These are phyloP conservation scores for Rhizopus microsporus DNA, from an alignment of 371 early-diverging fungal species.

Conservation along the genomic window DNA sequence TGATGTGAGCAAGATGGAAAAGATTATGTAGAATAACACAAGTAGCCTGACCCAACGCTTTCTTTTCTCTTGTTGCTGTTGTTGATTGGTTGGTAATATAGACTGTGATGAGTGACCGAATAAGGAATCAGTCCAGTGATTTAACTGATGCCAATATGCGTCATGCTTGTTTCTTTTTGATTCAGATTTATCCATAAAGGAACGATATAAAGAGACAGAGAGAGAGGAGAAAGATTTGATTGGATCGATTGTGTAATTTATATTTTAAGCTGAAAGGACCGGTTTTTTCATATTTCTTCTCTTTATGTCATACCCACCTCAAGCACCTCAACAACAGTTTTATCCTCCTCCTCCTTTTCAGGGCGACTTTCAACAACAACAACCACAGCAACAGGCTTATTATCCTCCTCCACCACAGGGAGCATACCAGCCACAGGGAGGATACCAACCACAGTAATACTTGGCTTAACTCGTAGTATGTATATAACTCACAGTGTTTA, in stretches of 20 bases:
- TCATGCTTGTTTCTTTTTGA: neutral
- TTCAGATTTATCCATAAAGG: slow-evolving; percentile 1
- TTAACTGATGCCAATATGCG: slow-evolving; percentile 2
- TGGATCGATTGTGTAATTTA: neutral
- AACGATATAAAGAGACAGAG: neutral
- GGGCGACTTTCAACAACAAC: slow-evolving; percentile 8
- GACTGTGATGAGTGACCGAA: slow-evolving; percentile 1
- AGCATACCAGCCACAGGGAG: slow-evolving; percentile 5
- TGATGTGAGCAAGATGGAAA: slow-evolving; percentile 38
- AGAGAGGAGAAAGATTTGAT: neutral
- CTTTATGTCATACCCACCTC: slow-evolving; percentile 17
- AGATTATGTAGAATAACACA: slow-evolving; percentile 34
- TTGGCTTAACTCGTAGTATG: neutral
- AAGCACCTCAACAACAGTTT: slow-evolving; percentile 9
- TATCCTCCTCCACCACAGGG: slow-evolving; percentile 4
- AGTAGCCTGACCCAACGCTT: slow-evolving; percentile 30
- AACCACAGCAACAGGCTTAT: slow-evolving; percentile 9
- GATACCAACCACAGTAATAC: slow-evolving; percentile 12
- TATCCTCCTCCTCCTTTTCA: slow-evolving; percentile 17
- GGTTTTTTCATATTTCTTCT: neutral
- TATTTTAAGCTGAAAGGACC: neutral
- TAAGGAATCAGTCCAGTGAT: slow-evolving; percentile 15
- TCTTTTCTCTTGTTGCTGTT: slow-evolving; percentile 21
- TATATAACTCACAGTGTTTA: neutral
- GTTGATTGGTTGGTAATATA: slow-evolving; percentile 11